Evolutionary conservation across 2,329 filamentous ascomycete genomes (phyloP).

Genomic region (Zymoseptoria passerinii): DNA sequence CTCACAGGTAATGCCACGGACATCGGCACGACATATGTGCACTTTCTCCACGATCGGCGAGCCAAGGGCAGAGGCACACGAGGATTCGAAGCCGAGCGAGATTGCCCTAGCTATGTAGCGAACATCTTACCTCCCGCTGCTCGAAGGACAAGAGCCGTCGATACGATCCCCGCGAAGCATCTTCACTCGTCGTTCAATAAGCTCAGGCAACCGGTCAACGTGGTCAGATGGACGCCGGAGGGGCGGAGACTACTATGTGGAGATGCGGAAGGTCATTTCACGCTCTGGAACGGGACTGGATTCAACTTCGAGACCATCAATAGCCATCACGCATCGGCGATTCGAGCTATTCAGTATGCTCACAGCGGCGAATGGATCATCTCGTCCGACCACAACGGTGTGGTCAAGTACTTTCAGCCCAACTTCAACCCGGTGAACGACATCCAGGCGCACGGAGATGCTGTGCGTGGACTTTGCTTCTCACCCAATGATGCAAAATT

Average conservation of each 20-base stretch:
- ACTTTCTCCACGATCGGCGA: conserved; percentile 81
- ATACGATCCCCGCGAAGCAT: conserved; percentile 88
- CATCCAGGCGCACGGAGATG: conserved; percentile 81
- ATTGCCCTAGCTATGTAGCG: conserved; percentile 80
- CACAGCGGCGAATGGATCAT: conserved; percentile 96
- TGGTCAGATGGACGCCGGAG: conserved; percentile 96
- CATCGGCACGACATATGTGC: conserved; percentile 36
- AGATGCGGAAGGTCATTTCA: conserved; percentile 95
- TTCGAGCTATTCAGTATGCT: conserved; percentile 77
- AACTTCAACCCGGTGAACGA: conserved; percentile 99
- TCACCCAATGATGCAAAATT: conserved; percentile 93
- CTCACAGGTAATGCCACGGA: conserved; percentile 27
- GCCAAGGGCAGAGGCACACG: conserved; percentile 66
- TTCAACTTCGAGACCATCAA: conserved; percentile 99
- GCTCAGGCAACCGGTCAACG: conserved; percentile 93
- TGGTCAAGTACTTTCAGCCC: conserved; percentile 97
- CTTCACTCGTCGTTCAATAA: conserved; percentile 98
- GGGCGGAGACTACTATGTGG: conserved; percentile 84
- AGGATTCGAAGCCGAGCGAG: conserved; percentile 69
- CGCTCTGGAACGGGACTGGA: conserved; percentile 94
- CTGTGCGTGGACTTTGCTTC: conserved; percentile 85
- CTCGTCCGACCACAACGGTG: conserved; percentile 87
- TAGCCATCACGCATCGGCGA: conserved; percentile 87
- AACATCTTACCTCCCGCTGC: conserved; percentile 85
- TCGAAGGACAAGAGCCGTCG: conserved; percentile 63